Percentiles rank a stretch among this genome's conserved stretches.
phyloP scores from a whole-genome alignment of 202 grass and related monocot species.

The Zoysia matrella region DNA sequence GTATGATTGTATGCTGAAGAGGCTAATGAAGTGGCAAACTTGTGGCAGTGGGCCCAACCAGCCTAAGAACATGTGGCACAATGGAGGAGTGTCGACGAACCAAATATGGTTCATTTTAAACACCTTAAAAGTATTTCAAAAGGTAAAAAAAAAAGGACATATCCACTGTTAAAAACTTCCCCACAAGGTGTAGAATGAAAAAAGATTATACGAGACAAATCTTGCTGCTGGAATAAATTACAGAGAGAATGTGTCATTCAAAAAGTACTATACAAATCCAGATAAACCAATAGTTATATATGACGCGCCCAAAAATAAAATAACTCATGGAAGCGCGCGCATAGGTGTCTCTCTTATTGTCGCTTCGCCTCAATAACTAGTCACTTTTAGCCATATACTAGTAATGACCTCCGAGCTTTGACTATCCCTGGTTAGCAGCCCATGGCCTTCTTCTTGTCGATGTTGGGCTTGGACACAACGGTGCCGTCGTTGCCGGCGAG shows the following conservation, averaged over 20 bases:
- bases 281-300: not conserved
- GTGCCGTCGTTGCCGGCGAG: conserved; percentile 75
- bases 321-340: not conserved
- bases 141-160: too few species aligned
- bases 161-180: too few species aligned
- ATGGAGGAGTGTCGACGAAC: too few species aligned
- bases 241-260: not conserved
- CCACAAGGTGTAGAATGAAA: too few species aligned
- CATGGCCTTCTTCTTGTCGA: conserved; percentile 46
- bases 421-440: conserved; percentile 15
- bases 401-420: not conserved
- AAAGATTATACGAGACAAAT: too few species aligned
- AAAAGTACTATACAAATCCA: not conserved
- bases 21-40: too few species aligned
- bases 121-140: too few species aligned
- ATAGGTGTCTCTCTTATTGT: not conserved
- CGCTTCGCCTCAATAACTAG: not conserved
- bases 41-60: too few species aligned
- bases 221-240: too few species aligned
- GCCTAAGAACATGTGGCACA: too few species aligned
- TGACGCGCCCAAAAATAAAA: not conserved
- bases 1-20: too few species aligned
- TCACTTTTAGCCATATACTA: not conserved
- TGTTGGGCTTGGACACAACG: conserved; percentile 54
- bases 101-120: too few species aligned